Conservation (phyloP, 441 rosid genomes). For the Dalechampia spathulata region DNA sequence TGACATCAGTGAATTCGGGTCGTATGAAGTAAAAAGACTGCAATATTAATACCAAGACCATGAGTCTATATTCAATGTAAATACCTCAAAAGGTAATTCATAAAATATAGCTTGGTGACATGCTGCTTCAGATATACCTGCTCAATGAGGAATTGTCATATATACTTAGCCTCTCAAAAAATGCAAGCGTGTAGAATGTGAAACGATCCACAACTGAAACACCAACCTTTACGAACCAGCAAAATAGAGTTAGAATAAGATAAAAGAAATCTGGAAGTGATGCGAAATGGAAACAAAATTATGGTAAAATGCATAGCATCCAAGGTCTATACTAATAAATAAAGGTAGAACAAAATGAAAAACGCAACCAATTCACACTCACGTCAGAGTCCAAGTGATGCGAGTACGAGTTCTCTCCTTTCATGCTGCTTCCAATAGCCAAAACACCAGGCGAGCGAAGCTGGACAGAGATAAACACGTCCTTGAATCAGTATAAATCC, state of each 20-base stretch:
- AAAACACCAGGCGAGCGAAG: conserved; percentile 95
- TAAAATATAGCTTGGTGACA: too few relatives aligned
- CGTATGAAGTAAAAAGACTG: conserved; percentile 78
- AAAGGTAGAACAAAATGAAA: neutral
- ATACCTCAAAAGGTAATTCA: neutral
- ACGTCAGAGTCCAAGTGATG: conserved; percentile 97
- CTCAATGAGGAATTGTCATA: conserved; percentile 83
- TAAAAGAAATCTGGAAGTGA: conserved; percentile 8
- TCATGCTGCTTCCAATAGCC: conserved; percentile 94
- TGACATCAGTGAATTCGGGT: conserved; percentile 75
- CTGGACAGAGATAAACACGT: conserved; percentile 35
- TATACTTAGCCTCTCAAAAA: conserved; percentile 85
- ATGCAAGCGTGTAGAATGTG: conserved; percentile 90
- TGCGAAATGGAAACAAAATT: neutral
- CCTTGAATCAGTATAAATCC: conserved; percentile 7
- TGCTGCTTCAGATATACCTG: conserved; percentile 44
- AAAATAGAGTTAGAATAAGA: neutral
- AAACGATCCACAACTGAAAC: conserved; percentile 96
- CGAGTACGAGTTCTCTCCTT: conserved; percentile 96
- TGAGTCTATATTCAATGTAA: neutral
- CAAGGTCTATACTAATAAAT: neutral
- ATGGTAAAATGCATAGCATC: conserved; percentile 1
- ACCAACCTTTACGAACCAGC: conserved; percentile 54
- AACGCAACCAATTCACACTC: conserved; percentile 26
- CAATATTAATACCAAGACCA: conserved; percentile 16